phyloP scores from a whole-genome alignment of 202 grass and related monocot species.

The Miscanthus sacchariflorus region DNA sequence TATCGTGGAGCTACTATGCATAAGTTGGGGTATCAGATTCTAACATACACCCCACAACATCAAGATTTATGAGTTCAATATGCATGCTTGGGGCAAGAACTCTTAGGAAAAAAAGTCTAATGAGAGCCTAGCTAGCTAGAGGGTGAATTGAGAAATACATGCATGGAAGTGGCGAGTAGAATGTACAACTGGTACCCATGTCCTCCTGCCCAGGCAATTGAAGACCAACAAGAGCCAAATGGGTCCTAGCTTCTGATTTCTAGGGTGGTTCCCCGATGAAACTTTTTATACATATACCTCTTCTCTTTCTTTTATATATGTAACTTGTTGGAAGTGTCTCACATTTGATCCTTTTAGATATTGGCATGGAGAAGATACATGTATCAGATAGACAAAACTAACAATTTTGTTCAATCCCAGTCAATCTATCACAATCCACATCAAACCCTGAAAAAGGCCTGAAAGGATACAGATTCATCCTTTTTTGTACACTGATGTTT shows the following conservation, averaged over 20 bases:
- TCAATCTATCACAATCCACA: not conserved
- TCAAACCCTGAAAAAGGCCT: not conserved
- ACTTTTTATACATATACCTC: not conserved
- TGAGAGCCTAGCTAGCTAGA: too few species aligned
- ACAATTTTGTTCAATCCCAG: not conserved
- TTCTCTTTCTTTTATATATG: not conserved
- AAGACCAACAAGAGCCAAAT: too few species aligned
- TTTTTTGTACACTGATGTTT: not conserved
- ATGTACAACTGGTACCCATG: too few species aligned
- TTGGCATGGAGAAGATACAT: not conserved
- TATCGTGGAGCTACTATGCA: too few species aligned
- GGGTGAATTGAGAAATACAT: too few species aligned
- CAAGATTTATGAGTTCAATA: too few species aligned
- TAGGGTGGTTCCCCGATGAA: not conserved
- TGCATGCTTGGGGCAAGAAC: too few species aligned
- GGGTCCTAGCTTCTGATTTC: not conserved
- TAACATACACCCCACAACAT: too few species aligned
- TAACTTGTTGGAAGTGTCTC: not conserved
- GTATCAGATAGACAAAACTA: not conserved
- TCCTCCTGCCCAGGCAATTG: too few species aligned
- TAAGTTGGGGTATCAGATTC: too few species aligned
- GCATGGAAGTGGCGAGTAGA: too few species aligned
- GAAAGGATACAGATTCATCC: not conserved
- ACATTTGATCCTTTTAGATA: not conserved
- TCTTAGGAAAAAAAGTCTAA: too few species aligned